These are phyloP conservation scores for Yamadazyma aaseri DNA, from an alignment of 1,139 yeast species.

Conservation along the genomic window DNA sequence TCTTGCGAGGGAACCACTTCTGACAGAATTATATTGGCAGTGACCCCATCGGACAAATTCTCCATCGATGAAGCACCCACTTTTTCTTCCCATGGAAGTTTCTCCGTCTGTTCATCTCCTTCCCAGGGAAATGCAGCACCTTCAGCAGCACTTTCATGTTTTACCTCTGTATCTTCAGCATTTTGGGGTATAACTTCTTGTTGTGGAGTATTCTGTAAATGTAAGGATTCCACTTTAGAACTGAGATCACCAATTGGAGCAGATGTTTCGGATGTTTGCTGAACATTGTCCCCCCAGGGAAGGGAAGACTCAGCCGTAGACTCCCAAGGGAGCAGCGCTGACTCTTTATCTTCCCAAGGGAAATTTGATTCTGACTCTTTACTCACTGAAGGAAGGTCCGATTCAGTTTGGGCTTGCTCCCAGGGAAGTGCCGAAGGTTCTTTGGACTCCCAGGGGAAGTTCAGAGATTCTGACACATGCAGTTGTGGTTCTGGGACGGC, in stretches of 20 bases:
- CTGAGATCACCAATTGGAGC: no score
- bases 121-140: constrained; percentile 5
- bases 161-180: constrained; percentile 1
- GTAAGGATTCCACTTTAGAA: no score
- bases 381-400: constrained; percentile 2
- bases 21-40: not conserved
- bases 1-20: not conserved
- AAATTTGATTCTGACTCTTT: not conserved
- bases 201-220: no score
- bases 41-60: not conserved
- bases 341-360: constrained; percentile 3
- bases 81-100: constrained; percentile 10
- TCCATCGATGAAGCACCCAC: not conserved
- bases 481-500: no score
- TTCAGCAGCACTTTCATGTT: not conserved
- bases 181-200: no score
- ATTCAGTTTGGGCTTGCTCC: constrained; percentile 1
- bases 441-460: not conserved
- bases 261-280: not conserved
- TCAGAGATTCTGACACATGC: not conserved
- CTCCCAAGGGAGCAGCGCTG: constrained; percentile 1
- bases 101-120: not conserved
- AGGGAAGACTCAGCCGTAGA: not conserved
- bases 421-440: constrained; percentile 1
- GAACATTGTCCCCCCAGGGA: no score